phyloP scores from a whole-genome alignment of 2,329 filamentous ascomycete genomes.

The Exophiala sideris region DNA sequence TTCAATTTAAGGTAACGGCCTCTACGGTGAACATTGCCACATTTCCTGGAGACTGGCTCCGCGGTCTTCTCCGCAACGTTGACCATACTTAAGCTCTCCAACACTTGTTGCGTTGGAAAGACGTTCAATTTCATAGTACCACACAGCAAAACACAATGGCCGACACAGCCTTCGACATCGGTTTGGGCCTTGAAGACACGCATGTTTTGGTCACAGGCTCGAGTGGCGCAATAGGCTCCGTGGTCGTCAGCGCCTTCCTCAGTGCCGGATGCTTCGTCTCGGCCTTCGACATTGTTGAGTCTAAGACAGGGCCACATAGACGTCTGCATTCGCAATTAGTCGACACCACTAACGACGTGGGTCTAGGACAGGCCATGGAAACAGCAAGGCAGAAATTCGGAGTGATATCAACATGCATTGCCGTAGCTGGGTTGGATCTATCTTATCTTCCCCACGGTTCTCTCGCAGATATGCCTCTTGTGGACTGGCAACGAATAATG shows the following conservation, averaged over 20 bases:
- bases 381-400: constrained; percentile 36
- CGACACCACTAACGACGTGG: constrained; percentile 36
- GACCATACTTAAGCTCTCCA: too few species aligned
- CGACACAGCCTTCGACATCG: constrained; percentile 27
- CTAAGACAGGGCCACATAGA: constrained; percentile 10
- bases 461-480: constrained; percentile 41
- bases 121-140: background rate
- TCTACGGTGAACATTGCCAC: too few species aligned
- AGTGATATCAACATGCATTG: constrained; percentile 38
- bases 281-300: constrained; percentile 33
- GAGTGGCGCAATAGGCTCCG: constrained; percentile 40
- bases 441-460: constrained; percentile 38
- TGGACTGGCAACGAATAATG: constrained; percentile 40
- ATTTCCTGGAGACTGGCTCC: too few species aligned
- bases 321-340: constrained; percentile 29
- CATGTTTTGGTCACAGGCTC: constrained; percentile 44
- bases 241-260: constrained; percentile 41
- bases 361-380: constrained; percentile 35
- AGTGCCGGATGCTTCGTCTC: constrained; percentile 43
- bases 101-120: too few species aligned
- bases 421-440: constrained; percentile 45
- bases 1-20: too few species aligned
- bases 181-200: constrained; percentile 36
- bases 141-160: constrained; percentile 3
- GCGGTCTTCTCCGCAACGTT: too few species aligned